Conservation (phyloP, 2,329 filamentous ascomycete genomes). For the Harringtonia aguacate region DNA sequence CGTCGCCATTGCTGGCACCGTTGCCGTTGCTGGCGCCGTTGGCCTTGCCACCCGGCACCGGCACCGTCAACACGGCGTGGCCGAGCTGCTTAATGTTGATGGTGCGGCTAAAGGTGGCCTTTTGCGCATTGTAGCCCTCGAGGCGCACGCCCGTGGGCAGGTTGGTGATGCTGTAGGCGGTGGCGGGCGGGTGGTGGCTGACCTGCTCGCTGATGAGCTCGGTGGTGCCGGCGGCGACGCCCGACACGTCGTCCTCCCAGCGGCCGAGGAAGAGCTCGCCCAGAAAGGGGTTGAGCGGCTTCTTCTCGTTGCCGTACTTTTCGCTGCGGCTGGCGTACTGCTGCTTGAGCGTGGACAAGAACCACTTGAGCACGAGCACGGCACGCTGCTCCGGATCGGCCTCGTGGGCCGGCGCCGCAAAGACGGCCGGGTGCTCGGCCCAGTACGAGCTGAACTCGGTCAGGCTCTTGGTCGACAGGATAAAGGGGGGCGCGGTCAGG, state of each 20-base stretch:
- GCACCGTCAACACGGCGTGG: constrained; percentile 72
- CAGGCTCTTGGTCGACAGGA: constrained; percentile 66
- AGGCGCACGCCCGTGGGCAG: constrained; percentile 66
- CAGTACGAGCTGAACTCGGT: constrained; percentile 77
- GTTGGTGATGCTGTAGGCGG: constrained; percentile 89
- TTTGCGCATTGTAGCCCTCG: constrained; percentile 92
- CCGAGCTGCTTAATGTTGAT: constrained; percentile 94
- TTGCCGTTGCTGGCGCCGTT: neutral
- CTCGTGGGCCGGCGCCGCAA: constrained; percentile 74
- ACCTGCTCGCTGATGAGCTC: constrained; percentile 91
- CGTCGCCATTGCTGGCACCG: neutral
- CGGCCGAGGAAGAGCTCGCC: constrained; percentile 88
- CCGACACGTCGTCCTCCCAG: constrained; percentile 78
- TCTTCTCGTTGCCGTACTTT: constrained; percentile 83
- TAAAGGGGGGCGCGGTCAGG: constrained; percentile 72
- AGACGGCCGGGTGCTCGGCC: constrained; percentile 66
- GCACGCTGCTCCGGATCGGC: constrained; percentile 71
- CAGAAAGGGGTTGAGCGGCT: constrained; percentile 91
- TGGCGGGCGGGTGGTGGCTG: constrained; percentile 86
- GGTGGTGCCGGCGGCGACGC: constrained; percentile 73
- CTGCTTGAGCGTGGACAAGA: constrained; percentile 84
- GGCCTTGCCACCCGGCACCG: constrained; percentile 24
- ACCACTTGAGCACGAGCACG: constrained; percentile 90
- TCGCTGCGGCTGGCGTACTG: constrained; percentile 70
- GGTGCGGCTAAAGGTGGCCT: constrained; percentile 85